phyloP scores from a whole-genome alignment of 371 early-diverging fungal species.

The Lichtheimia corymbifera region DNA sequence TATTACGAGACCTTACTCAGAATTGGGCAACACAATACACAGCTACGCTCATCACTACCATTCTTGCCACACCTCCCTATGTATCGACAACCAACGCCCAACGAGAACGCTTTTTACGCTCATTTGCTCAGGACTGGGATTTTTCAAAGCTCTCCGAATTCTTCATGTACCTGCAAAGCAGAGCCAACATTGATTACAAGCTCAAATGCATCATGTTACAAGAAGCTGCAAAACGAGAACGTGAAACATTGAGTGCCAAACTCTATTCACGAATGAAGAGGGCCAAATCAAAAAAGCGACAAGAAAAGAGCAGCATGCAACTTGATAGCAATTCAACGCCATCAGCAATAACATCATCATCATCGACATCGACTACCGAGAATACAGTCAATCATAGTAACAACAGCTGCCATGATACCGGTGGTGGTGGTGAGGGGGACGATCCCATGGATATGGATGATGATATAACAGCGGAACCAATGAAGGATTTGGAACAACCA shows the following conservation, averaged over 20 bases:
- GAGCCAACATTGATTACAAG: conserved; percentile 68
- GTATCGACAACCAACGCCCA: conserved; percentile 30
- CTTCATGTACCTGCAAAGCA: conserved; percentile 68
- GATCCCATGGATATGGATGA: conserved; percentile 1
- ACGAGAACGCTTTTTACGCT: conserved; percentile 64
- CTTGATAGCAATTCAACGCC: neutral
- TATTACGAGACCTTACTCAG: conserved; percentile 54
- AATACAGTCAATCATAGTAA: neutral
- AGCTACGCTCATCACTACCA: conserved; percentile 49
- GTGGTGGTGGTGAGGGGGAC: neutral
- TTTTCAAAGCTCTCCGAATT: conserved; percentile 77
- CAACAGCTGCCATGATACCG: neutral
- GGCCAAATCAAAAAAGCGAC: neutral
- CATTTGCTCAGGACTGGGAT: conserved; percentile 75
- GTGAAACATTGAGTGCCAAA: conserved; percentile 41
- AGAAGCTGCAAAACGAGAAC: conserved; percentile 61
- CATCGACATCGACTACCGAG: neutral
- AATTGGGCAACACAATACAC: conserved; percentile 64
- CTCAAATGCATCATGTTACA: conserved; percentile 74
- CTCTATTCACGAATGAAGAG: conserved; percentile 24
- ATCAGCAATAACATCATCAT: conserved; percentile 1
- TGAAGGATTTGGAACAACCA: neutral
- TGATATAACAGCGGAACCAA: neutral
- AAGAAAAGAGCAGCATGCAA: neutral
- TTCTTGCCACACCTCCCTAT: conserved; percentile 40